These are phyloP conservation scores for Sanghuangporus baumii DNA, from an alignment of 1,284 basidiomycete species.

Conservation along the genomic window DNA sequence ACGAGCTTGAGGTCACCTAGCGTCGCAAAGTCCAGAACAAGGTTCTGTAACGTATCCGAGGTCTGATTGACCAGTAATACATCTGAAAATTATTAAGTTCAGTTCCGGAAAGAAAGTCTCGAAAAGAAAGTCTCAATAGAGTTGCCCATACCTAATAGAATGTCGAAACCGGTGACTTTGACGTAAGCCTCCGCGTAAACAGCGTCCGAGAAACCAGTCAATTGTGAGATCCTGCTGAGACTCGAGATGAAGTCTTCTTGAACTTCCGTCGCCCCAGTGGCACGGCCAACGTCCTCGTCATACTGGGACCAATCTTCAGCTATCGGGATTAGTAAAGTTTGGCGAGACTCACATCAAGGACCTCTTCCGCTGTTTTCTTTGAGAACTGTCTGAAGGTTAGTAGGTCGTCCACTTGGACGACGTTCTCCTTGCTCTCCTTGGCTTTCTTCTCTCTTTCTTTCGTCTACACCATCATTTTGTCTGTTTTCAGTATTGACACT, in stretches of 20 bases:
- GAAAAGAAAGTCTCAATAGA: not conserved
- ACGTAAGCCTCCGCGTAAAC: slow-evolving; percentile 99
- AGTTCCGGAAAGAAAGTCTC: not conserved
- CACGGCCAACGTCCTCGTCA: slow-evolving; percentile 84
- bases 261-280: slow-evolving; percentile 80
- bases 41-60: slow-evolving; percentile 89
- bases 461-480: slow-evolving; percentile 35
- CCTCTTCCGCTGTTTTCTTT: slow-evolving; percentile 81
- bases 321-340: not conserved
- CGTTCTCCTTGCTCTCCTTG: slow-evolving; percentile 68
- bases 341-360: slow-evolving; percentile 64
- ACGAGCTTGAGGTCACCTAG: slow-evolving; percentile 97
- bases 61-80: slow-evolving; percentile 98
- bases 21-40: slow-evolving; percentile 97
- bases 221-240: slow-evolving; percentile 90
- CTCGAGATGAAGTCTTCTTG: slow-evolving; percentile 97
- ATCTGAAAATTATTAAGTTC: slow-evolving; percentile 41
- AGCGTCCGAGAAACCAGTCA: slow-evolving; percentile 98
- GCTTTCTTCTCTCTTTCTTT: slow-evolving; percentile 88
- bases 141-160: slow-evolving; percentile 70
- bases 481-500: not conserved
- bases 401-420: slow-evolving; percentile 90
- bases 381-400: slow-evolving; percentile 92
- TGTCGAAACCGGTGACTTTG: slow-evolving; percentile 98
- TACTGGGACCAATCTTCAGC: slow-evolving; percentile 46